A percentile compares a stretch with the other conserved stretches of the same genome.
Evolutionary conservation across 2,329 filamentous ascomycete species (phyloP).

Genomic region (Allantophomopsis lycopodina): DNA sequence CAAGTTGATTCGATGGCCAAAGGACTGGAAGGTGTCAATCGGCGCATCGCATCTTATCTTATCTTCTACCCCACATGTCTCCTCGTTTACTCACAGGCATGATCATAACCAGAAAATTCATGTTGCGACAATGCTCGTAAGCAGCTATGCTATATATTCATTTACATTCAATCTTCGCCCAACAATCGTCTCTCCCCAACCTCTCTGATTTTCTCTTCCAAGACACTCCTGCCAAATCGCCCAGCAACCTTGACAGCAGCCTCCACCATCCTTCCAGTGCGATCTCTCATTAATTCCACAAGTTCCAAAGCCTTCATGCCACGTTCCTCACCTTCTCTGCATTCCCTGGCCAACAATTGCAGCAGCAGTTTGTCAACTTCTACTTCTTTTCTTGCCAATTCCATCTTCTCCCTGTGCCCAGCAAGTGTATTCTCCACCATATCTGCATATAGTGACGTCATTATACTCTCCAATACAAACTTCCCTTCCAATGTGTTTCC

Average conservation of each 20-base stretch:
- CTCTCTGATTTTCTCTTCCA: constrained; percentile 85
- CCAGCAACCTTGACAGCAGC: constrained; percentile 81
- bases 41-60: no score
- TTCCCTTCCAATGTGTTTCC: constrained; percentile 61
- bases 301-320: constrained; percentile 93
- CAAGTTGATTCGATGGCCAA: no score
- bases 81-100: no score
- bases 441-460: constrained; percentile 64
- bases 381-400: constrained; percentile 59
- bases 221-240: constrained; percentile 64
- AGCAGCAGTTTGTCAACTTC: constrained; percentile 84
- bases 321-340: constrained; percentile 79
- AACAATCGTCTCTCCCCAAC: constrained; percentile 46
- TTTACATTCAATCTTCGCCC: neutral
- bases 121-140: no score
- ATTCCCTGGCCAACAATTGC: constrained; percentile 81
- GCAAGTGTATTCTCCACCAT: constrained; percentile 54
- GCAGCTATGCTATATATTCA: no score
- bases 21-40: no score
- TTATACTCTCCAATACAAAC: constrained; percentile 62
- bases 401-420: constrained; percentile 47
- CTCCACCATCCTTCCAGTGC: constrained; percentile 79
- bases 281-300: constrained; percentile 73
- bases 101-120: no score
- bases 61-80: no score